phyloP scores from a whole-genome alignment of 2,329 filamentous ascomycete species.

The Hypoxylon sp. region DNA sequence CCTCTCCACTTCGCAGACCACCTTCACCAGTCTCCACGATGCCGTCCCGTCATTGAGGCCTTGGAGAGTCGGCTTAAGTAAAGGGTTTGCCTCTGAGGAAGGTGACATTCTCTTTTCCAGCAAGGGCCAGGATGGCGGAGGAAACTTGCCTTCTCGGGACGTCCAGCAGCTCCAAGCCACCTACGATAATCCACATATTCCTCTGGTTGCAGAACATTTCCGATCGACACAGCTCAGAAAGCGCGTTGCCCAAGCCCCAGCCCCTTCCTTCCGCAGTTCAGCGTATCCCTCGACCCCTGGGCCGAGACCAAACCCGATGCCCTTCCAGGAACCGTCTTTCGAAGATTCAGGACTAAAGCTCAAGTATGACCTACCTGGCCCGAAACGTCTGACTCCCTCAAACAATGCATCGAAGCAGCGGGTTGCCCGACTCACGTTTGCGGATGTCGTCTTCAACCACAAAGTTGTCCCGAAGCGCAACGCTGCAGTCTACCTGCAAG shows the following conservation, averaged over 20 bases:
- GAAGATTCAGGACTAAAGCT: slow-evolving; percentile 68
- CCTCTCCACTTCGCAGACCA: slow-evolving; percentile 69
- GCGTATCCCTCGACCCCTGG: no score
- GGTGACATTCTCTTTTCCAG: slow-evolving; percentile 49
- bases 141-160: slow-evolving; percentile 43
- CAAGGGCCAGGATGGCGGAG: slow-evolving; percentile 49
- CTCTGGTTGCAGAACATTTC: no score
- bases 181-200: no score
- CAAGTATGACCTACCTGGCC: slow-evolving; percentile 66
- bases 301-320: slow-evolving; percentile 44
- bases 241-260: no score
- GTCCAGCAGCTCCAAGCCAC: no score
- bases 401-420: slow-evolving; percentile 64
- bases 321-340: slow-evolving; percentile 61
- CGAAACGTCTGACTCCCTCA: slow-evolving; percentile 63
- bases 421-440: slow-evolving; percentile 62
- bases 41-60: slow-evolving; percentile 61
- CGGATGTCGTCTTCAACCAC: slow-evolving; percentile 61
- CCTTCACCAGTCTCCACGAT: slow-evolving; percentile 63
- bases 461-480: slow-evolving; percentile 68
- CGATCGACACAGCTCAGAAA: no score
- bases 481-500: slow-evolving; percentile 66
- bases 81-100: slow-evolving; percentile 35
- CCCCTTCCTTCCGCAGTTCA: no score
- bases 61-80: slow-evolving; percentile 63